phyloP scores from a whole-genome alignment of 192 early-diverging fungal species.

The Oehlia diaphana region DNA sequence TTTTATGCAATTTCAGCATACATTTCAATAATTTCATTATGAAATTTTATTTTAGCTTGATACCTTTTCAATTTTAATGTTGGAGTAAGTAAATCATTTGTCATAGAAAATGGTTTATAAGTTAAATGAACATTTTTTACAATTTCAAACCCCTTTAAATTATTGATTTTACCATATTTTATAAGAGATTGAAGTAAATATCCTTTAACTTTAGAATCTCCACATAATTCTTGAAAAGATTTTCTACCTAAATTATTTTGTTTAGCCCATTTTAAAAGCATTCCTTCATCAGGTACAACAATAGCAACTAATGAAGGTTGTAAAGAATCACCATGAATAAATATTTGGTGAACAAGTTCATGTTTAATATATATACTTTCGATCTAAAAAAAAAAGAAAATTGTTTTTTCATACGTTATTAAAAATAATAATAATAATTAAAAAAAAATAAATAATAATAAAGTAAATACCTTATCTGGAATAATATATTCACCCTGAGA shows the following conservation, averaged over 20 bases:
- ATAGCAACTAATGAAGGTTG: slow-evolving; percentile 52
- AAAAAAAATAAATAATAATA: too few species aligned
- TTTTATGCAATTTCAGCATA: slow-evolving; percentile 49
- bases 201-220: slow-evolving; percentile 47
- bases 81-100: slow-evolving; percentile 85
- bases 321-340: slow-evolving; percentile 55
- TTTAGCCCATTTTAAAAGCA: slow-evolving; percentile 42
- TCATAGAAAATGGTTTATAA: slow-evolving; percentile 71
- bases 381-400: slow-evolving; percentile 37
- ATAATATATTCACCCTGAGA: slow-evolving; percentile 87
- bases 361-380: slow-evolving; percentile 60
- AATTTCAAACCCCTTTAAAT: slow-evolving; percentile 90
- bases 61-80: slow-evolving; percentile 92
- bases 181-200: slow-evolving; percentile 60
- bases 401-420: too few species aligned
- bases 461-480: slow-evolving; percentile 70
- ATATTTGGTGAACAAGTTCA: slow-evolving; percentile 49
- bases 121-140: slow-evolving; percentile 74
- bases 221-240: slow-evolving; percentile 54
- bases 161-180: slow-evolving; percentile 59
- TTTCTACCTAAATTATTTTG: slow-evolving; percentile 38
- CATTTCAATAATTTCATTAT: slow-evolving; percentile 67
- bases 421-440: too few species aligned
- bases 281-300: slow-evolving; percentile 52
- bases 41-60: slow-evolving; percentile 70